These are phyloP conservation scores for Globisporangium nunn DNA, from an alignment of 352 stramenopile genomes.

Conservation along the genomic window DNA sequence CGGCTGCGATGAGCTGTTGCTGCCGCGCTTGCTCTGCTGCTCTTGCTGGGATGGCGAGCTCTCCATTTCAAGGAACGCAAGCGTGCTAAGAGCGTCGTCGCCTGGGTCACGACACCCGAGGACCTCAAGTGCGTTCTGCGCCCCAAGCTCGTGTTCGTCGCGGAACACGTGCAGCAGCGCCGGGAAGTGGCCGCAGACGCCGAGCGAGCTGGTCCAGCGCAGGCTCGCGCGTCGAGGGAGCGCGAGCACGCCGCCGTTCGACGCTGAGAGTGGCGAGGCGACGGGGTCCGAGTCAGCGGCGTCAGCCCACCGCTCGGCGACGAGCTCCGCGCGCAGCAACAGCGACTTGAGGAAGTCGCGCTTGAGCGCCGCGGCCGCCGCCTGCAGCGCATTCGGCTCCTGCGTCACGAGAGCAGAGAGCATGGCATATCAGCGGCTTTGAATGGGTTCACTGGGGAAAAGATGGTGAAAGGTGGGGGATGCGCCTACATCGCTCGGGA, in stretches of 20 bases:
- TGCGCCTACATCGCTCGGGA: conserved; percentile 18
- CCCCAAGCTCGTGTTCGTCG: conserved; percentile 21
- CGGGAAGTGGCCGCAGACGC: conserved; percentile 13
- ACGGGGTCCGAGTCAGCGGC: not conserved
- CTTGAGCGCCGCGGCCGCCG: conserved; percentile 49
- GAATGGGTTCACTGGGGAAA: not conserved
- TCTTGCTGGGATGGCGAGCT: conserved; percentile 9
- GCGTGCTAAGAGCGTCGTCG: conserved; percentile 1
- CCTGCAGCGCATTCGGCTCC: conserved; percentile 22
- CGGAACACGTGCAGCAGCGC: conserved; percentile 41
- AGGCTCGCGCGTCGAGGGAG: conserved; percentile 40
- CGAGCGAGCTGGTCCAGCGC: conserved; percentile 24
- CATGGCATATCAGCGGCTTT: not conserved
- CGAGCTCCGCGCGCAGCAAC: conserved; percentile 41
- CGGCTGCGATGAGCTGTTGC: not conserved
- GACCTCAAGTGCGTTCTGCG: conserved; percentile 57
- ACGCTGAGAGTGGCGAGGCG: conserved; percentile 14
- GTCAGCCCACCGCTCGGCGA: conserved; percentile 23
- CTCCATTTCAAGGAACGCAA: conserved; percentile 11
- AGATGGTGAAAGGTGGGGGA: not conserved
- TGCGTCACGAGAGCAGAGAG: not conserved
- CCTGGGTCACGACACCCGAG: conserved; percentile 19
- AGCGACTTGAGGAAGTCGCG: conserved; percentile 64
- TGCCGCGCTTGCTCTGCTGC: not conserved
- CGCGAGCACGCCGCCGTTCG: conserved; percentile 25